These are phyloP conservation scores for Pleurotus platypus DNA, from an alignment of 768 basidiomycete species.

Conservation along the genomic window DNA sequence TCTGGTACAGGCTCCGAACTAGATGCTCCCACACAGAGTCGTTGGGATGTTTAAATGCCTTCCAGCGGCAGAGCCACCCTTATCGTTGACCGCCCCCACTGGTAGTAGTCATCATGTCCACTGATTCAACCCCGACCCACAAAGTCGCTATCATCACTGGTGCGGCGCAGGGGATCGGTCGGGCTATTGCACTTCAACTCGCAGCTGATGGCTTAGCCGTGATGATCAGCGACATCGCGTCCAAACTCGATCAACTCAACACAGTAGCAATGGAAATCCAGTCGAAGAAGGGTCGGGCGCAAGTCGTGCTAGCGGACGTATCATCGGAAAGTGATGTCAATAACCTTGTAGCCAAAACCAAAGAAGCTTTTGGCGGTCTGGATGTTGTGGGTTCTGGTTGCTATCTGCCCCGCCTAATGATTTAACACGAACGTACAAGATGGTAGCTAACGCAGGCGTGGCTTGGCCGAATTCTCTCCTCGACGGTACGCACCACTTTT, in stretches of 20 bases:
- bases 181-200: constrained; percentile 35
- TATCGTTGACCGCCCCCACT: too few species aligned
- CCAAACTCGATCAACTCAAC: constrained; percentile 13
- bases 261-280: constrained; percentile 17
- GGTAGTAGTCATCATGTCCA: neutral
- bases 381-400: constrained; percentile 12
- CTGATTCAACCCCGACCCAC: neutral
- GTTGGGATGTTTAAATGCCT: too few species aligned
- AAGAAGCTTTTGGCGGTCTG: constrained; percentile 11
- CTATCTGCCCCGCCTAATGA: neutral
- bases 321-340: constrained; percentile 20
- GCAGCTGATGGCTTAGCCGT: constrained; percentile 35
- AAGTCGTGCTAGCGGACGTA: constrained; percentile 18
- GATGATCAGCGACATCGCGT: constrained; percentile 29
- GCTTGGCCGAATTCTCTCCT: constrained; percentile 9
- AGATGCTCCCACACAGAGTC: too few species aligned
- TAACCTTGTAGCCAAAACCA: constrained; percentile 16
- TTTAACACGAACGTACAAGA: constrained; percentile 10
- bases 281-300: constrained; percentile 4
- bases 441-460: constrained; percentile 27
- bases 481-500: constrained; percentile 11
- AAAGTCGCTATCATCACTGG: constrained; percentile 34
- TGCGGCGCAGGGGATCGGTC: constrained; percentile 35
- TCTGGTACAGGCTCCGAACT: too few species aligned
- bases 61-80: too few species aligned